Evolutionary conservation across 371 early-diverging fungal genomes (phyloP).

Genomic region (Mucor irregularis): DNA sequence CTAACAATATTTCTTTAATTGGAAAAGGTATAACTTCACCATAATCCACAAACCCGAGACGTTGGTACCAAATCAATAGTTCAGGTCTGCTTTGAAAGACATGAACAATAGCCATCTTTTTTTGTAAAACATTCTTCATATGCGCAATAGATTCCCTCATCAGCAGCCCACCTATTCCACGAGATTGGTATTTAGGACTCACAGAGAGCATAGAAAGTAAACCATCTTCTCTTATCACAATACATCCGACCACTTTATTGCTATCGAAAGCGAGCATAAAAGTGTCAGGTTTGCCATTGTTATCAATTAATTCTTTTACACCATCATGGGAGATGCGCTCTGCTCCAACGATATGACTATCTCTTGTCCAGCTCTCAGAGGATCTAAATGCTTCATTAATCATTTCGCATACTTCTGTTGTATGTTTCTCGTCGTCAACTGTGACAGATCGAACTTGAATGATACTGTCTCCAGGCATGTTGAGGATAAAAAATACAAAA

Average conservation of each 20-base stretch:
- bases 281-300: not conserved
- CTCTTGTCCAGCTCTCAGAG: constrained; percentile 24
- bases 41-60: constrained; percentile 48
- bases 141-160: constrained; percentile 36
- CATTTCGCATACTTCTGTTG: not conserved
- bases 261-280: constrained; percentile 19
- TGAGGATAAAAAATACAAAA: no score
- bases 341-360: constrained; percentile 7
- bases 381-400: constrained; percentile 24
- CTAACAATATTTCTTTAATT: not conserved
- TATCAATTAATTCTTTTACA: constrained; percentile 2
- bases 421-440: not conserved
- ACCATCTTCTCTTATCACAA: constrained; percentile 27
- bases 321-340: constrained; percentile 7
- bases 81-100: constrained; percentile 42
- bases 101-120: constrained; percentile 29
- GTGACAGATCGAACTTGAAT: not conserved
- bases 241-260: constrained; percentile 29
- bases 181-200: constrained; percentile 47
- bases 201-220: constrained; percentile 49
- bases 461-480: no score
- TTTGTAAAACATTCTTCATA: constrained; percentile 34
- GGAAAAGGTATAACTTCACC: constrained; percentile 38
- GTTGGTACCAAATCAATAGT: constrained; percentile 47
- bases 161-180: constrained; percentile 52